Evolutionary conservation across 2,329 filamentous ascomycete genomes (phyloP), one percentile per base, ranked within the genome.

Genomic region (Exophiala viscosa): DNA sequence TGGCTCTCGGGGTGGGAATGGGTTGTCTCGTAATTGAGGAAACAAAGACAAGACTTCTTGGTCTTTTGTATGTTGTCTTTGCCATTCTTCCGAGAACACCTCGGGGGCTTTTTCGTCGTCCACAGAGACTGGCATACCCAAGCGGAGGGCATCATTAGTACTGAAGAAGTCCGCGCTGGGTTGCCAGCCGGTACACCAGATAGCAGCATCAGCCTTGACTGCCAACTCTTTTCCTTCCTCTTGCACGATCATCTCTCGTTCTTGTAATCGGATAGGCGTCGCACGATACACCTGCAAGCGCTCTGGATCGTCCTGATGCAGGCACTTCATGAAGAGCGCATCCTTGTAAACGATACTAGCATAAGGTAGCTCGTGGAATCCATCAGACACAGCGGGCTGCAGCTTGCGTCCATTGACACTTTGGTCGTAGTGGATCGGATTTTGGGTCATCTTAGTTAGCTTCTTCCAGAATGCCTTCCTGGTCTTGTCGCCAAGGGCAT

Each of bases 261-360:
- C 33, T 39, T 48, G 36, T 9, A 42, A 43, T 15, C n/a, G 35
- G 9, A 39, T 13, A 7, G 48, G 44, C 9, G 42, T 36, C 9
- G 45, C 33, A 23, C 42, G 53, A 38, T 51, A 49, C 48, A 52
- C 52, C 18, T 18, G 42, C n/a, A 55, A 36, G 33, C 42, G 50
- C n/a, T 49, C 39, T 6, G 47, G 39, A 18, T 43, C 28, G 18
- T 46, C 42, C 34, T 52, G 38, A 13, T 52, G 50, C 18, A 48
- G 31, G 3, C 31, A 38, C 11, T 52, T 32, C 1, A 52, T 20
- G 44, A 52, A 47, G 4, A 34, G 42, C 3, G 35, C 23, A 1
- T 43, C 36, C 31, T 52, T 35, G 4, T 39, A 18, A 15, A 52
- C 35, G 17, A 48, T 42, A 36, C 35, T 47, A 5, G 47, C 18